These are phyloP conservation scores for Candida tropicalis DNA, from an alignment of 1,139 yeast genomes.

Conservation along the genomic window DNA sequence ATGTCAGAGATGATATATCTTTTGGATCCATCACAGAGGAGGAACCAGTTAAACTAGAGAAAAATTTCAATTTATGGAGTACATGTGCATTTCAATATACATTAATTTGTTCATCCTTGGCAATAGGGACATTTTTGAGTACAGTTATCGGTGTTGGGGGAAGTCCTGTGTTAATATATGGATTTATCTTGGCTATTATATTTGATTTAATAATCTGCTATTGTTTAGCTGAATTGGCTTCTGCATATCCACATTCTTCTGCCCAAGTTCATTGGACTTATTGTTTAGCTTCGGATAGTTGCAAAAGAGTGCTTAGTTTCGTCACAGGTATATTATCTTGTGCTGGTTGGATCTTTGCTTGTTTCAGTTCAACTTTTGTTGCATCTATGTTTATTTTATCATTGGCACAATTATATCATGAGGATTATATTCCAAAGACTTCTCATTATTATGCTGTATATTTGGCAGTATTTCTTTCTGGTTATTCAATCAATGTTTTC, in stretches of 20 bases:
- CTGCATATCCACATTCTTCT: slow-evolving; percentile 32
- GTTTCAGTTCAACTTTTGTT: slow-evolving; percentile 29
- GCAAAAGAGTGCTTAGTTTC: slow-evolving; percentile 22
- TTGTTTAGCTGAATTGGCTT: slow-evolving; percentile 30
- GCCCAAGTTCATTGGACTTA: slow-evolving; percentile 36
- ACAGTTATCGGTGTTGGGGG: slow-evolving; percentile 33
- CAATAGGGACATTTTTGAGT: slow-evolving; percentile 28
- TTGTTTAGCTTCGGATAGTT: slow-evolving; percentile 24
- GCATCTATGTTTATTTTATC: slow-evolving; percentile 49
- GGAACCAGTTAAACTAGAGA: slow-evolving; percentile 15
- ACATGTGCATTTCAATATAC: slow-evolving; percentile 27
- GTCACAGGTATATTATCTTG: slow-evolving; percentile 40
- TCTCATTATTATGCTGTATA: slow-evolving; percentile 30
- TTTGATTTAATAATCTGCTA: slow-evolving; percentile 26
- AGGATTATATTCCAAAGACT: slow-evolving; percentile 23
- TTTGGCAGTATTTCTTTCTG: slow-evolving; percentile 19
- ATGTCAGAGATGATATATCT: neutral
- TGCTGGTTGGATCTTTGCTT: slow-evolving; percentile 49
- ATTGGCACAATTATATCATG: slow-evolving; percentile 36
- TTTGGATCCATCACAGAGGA: neutral
- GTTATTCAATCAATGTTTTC: slow-evolving; percentile 25
- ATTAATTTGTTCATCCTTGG: slow-evolving; percentile 28
- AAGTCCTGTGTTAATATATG: slow-evolving; percentile 27
- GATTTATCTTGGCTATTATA: slow-evolving; percentile 24
- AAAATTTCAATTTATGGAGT: slow-evolving; percentile 27